Conservation (phyloP, 768 basidiomycete genomes). For the Boletus reticulatus region DNA sequence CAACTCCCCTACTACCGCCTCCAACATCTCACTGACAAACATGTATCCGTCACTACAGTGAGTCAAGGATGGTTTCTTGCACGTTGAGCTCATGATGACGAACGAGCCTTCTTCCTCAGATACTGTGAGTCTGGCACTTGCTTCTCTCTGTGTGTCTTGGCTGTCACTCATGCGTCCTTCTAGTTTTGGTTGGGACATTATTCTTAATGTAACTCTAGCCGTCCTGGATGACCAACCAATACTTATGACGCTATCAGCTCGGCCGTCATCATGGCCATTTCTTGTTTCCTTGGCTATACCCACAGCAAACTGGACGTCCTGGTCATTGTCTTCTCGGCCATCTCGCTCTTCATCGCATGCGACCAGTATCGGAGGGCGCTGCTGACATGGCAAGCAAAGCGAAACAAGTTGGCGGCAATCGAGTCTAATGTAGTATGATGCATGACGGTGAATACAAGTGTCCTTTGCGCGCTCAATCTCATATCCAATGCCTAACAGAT, state of each 20-base stretch:
- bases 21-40: neutral
- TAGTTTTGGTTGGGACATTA: constrained; percentile 19
- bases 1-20: neutral
- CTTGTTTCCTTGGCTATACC: neutral
- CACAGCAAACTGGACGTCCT: constrained; percentile 18
- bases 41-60: constrained; percentile 19
- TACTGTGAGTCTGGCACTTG: constrained; percentile 11
- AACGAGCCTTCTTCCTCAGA: constrained; percentile 1
- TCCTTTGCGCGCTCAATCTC: neutral
- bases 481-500: neutral
- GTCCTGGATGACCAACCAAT: neutral
- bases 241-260: constrained; percentile 10
- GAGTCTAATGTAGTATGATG: neutral
- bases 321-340: constrained; percentile 11
- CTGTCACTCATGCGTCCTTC: neutral
- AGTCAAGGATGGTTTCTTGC: constrained; percentile 3
- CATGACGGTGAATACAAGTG: neutral
- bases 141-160: neutral
- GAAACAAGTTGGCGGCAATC: constrained; percentile 5
- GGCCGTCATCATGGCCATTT: constrained; percentile 15
- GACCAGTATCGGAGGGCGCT: constrained; percentile 24
- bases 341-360: constrained; percentile 16
- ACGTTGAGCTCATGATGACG: neutral
- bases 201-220: constrained; percentile 15
- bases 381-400: constrained; percentile 12